Evolutionary conservation across 1,139 yeast species (phyloP), one percentile per base, ranked within the genome.

Genomic region (Zygoascus meyerae): DNA sequence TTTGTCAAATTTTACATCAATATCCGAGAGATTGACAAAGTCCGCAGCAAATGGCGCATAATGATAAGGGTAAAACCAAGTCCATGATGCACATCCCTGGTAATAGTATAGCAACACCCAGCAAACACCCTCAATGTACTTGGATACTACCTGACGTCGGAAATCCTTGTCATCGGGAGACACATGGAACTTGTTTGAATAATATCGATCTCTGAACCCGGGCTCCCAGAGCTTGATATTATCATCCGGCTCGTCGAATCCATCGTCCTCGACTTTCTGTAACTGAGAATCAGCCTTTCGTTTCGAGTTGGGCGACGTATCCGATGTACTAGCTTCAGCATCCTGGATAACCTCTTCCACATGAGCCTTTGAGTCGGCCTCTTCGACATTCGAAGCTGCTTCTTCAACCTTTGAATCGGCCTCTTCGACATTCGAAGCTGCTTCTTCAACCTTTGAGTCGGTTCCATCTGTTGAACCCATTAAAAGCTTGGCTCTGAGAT

Each of bases 51-150:
- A 89, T 15, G 99, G 99, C 0, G 98, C 97, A 68, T 94, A 94
- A 64, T 94, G 98, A 63, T 83, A 92, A 0, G 97, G 98, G 59
- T 83, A 94, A 65, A 79, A 94, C 98, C 98, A 94, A 48, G 83
- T 84, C 99, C 99, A 94, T 0, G 97, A 90, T 0, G 96, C 95
- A 68, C 97, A 92, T 2, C 97, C 97, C 68, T 92, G 98, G 64
- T 86, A 92, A 67, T 94, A 94, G 65, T 94, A 94, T 48, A 86
- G 68, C 52, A 92, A 71, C 1, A 84, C 96, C 99, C 99, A 94
- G 14, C 95, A 81, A 5, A 92, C 84, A 51, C 99, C 99, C 65
- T 92, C 97, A 49, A 94, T 76, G 62, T 94, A 94, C 49, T 81
- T 77, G 45, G 72, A 71, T 0, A 83, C 90, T 59, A 92, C 80